Base-by-base conservation (phyloP, 805 yeast species). In the Metschnikowia matae region DNA sequence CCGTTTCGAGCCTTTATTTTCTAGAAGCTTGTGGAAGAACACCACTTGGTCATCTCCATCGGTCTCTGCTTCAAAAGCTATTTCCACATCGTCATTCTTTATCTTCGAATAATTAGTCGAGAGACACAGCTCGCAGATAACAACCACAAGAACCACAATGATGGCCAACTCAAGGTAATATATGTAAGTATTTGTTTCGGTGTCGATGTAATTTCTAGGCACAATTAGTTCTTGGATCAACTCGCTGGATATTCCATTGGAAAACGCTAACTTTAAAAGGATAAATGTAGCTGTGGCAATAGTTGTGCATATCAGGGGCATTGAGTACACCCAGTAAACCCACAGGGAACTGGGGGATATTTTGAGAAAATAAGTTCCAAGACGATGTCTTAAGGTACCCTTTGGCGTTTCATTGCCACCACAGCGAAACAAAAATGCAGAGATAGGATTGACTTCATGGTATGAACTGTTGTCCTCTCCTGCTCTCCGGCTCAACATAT, bases 151-250 rank as follows among this genome's bases (percentile, higher is more conserved):
- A 11, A 35, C 15, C 40, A 84, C 52, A 11, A 81, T 70, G 5
- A 83, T 68, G 2, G 75, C 54, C 54, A 83, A 78, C 62, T 86
- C 92, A 46, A 84, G 56, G 23, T 80, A 67, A 56, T 79, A 84
- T 33, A 77, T 73, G 15, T 70, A 57, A 59, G 81, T 82, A 60
- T 33, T 33, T 33, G 29, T 20, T 17, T 42, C 45, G 15, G 20
- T 33, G 17, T 14, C 17, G 38, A 29, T 35, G 40, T 20, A 35
- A 26, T 36, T 44, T 23, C 21, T 15, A 10, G 21, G 11, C 4
- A 21, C 18, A 44, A 31, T 34, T 20, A 44, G 20, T 26, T 44
- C 47, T 26, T 32, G n/a, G 3, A 31, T 35, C 31, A 42, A 42
- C 20, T 32, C n/a, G 31, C 45, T 13, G 5, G 38, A 33, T 20